Evolutionary conservation across 2,329 filamentous ascomycete species (phyloP).

Genomic region (Monilinia fructigena): DNA sequence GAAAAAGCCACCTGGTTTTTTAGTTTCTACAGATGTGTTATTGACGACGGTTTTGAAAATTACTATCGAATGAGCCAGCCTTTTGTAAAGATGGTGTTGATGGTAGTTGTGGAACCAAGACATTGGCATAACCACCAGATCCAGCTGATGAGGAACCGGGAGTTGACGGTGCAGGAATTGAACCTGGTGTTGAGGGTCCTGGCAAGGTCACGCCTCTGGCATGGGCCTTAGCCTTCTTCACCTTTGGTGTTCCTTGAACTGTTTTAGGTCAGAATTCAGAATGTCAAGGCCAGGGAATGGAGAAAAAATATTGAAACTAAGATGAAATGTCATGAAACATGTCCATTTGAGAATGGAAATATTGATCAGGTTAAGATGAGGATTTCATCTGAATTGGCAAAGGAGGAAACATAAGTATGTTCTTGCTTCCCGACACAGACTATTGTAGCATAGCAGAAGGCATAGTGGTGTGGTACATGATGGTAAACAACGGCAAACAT

Average conservation of each 20-base stretch:
- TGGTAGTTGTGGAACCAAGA: neutral
- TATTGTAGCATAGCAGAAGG: constrained; percentile 19
- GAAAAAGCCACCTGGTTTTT: constrained; percentile 13
- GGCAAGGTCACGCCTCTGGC: constrained; percentile 14
- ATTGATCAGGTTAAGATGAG: neutral
- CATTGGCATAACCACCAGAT: neutral
- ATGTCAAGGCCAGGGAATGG: neutral
- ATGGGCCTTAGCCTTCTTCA: constrained; percentile 14
- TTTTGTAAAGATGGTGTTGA: constrained; percentile 11
- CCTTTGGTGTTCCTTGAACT: constrained; percentile 18
- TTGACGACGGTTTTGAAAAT: neutral
- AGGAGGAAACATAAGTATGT: neutral
- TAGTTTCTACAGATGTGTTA: neutral
- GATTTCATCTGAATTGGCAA: neutral
- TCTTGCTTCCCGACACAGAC: neutral
- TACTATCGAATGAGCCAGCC: constrained; percentile 11
- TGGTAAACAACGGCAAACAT: neutral
- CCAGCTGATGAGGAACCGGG: neutral
- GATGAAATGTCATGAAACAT: neutral
- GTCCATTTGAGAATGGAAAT: neutral
- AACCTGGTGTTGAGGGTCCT: constrained; percentile 10
- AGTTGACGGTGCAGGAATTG: neutral
- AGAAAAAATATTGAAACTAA: neutral
- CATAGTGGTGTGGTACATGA: constrained; percentile 16
- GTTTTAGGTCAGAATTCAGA: constrained; percentile 23